Percentiles rank a stretch among this genome's conserved stretches.
Evolutionary conservation across 2,329 filamentous ascomycete species (phyloP).

Genomic region (Alternaria sp.): DNA sequence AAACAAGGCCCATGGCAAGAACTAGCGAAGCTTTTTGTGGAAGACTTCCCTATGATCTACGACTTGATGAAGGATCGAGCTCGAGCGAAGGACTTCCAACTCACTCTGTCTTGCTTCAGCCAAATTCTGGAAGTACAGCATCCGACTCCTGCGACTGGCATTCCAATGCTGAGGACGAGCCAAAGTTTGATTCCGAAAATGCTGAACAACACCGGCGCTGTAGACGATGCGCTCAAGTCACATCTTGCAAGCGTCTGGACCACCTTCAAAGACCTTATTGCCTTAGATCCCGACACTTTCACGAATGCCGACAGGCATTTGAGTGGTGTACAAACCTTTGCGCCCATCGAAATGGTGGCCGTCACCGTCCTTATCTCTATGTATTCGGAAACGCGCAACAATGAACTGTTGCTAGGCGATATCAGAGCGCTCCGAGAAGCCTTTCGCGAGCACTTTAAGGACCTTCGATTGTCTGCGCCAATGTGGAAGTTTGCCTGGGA

Average conservation of each 20-base stretch:
- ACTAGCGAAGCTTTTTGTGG: constrained; percentile 51
- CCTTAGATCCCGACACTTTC: constrained; percentile 36
- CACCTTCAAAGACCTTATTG: constrained; percentile 35
- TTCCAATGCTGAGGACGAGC: constrained; percentile 33
- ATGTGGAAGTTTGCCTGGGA: constrained; percentile 43
- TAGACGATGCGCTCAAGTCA: constrained; percentile 38
- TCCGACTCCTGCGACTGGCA: constrained; percentile 28
- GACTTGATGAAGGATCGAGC: constrained; percentile 34
- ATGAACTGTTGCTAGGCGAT: constrained; percentile 37
- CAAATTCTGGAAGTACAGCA: constrained; percentile 47
- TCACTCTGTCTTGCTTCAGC: constrained; percentile 44
- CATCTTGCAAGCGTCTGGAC: constrained; percentile 45
- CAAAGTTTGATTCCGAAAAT: constrained; percentile 29
- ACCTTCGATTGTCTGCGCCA: constrained; percentile 33
- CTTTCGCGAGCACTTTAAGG: constrained; percentile 36
- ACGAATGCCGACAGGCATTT: constrained; percentile 35
- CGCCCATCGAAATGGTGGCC: constrained; percentile 47
- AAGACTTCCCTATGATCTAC: constrained; percentile 50
- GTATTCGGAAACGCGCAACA: constrained; percentile 35
- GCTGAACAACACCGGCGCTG: constrained; percentile 30
- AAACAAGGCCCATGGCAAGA: constrained; percentile 55
- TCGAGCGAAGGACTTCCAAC: constrained; percentile 43
- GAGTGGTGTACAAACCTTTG: constrained; percentile 39
- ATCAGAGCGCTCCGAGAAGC: constrained; percentile 32
- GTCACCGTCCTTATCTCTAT: constrained; percentile 43